Evolutionary conservation across 441 rosid genomes (phyloP).

Genomic region (Melastoma candidum): DNA sequence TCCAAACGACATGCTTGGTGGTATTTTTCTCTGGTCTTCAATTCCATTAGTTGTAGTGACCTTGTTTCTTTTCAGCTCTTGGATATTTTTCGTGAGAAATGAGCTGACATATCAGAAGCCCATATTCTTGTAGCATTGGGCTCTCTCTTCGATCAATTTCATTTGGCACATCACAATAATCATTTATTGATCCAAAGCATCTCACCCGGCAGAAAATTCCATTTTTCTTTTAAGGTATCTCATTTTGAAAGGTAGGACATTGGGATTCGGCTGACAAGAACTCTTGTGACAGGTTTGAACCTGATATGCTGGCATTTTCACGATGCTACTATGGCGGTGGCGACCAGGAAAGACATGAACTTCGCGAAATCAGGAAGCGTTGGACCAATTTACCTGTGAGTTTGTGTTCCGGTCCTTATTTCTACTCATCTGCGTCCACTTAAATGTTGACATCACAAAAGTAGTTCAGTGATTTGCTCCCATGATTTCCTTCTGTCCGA

Average conservation of each 20-base stretch:
- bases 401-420: constrained; percentile 12
- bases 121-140: no score
- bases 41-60: no score
- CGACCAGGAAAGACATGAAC: constrained; percentile 82
- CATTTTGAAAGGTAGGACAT: neutral
- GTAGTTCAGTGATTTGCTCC: neutral
- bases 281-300: constrained; percentile 65
- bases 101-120: no score
- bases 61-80: no score
- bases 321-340: constrained; percentile 99
- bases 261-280: no score
- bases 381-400: constrained; percentile 97
- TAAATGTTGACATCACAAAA: neutral
- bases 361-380: constrained; percentile 82
- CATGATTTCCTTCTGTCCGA: neutral
- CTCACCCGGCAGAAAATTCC: neutral
- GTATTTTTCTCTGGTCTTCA: no score
- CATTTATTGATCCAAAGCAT: no score
- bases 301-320: constrained; percentile 98
- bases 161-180: no score
- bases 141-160: no score
- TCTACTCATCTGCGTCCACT: neutral
- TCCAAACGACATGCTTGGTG: no score
- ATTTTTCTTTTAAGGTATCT: neutral
- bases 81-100: no score